These are phyloP conservation scores for Naganishia sp. DNA, from an alignment of 1,284 basidiomycete genomes.

Conservation along the genomic window DNA sequence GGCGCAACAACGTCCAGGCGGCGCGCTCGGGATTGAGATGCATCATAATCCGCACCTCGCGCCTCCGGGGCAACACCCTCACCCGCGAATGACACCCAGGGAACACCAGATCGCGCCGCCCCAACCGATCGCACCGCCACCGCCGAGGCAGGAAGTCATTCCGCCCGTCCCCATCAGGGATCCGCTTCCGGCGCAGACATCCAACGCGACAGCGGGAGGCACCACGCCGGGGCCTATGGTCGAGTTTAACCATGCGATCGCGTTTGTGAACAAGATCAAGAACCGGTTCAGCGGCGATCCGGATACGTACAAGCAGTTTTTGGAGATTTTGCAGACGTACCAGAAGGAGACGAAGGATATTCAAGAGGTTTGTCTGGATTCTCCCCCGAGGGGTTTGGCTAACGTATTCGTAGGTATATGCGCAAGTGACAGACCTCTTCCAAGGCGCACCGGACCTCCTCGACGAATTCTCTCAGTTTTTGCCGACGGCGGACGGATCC, in stretches of 20 bases:
- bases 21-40: slow-evolving; percentile 12
- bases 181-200: background rate
- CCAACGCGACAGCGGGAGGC: slow-evolving; percentile 25
- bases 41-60: slow-evolving; percentile 21
- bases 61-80: background rate
- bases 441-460: slow-evolving; percentile 88
- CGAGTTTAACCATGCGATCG: slow-evolving; percentile 97
- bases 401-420: slow-evolving; percentile 69
- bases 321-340: slow-evolving; percentile 96
- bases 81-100: background rate
- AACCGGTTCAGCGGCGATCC: slow-evolving; percentile 86
- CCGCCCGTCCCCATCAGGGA: background rate
- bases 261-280: slow-evolving; percentile 99
- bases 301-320: slow-evolving; percentile 95
- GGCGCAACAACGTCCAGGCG: background rate
- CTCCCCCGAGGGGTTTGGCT: slow-evolving; percentile 21
- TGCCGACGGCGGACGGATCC: slow-evolving; percentile 66
- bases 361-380: slow-evolving; percentile 69
- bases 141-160: background rate
- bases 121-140: background rate
- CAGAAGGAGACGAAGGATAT: slow-evolving; percentile 90
- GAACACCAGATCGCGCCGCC: slow-evolving; percentile 10
- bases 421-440: slow-evolving; percentile 90
- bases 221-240: slow-evolving; percentile 45
- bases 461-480: slow-evolving; percentile 93